phyloP scores from a whole-genome alignment of 2,329 filamentous ascomycete genomes.

The Phaeosphaeriaceae sp. region DNA sequence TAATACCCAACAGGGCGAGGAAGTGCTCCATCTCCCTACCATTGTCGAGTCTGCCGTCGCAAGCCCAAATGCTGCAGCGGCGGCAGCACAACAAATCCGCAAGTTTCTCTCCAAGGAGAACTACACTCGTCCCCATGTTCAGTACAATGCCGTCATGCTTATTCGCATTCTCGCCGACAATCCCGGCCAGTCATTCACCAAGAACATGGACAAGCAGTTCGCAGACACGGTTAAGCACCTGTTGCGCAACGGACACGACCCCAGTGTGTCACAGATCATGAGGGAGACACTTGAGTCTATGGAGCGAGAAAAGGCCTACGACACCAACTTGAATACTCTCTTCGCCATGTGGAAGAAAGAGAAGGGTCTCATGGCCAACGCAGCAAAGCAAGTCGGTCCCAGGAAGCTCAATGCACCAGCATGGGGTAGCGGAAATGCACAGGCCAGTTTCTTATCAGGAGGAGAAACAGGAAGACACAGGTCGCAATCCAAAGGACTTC shows the following conservation, averaged over 20 bases:
- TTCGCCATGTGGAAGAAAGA: slow-evolving; percentile 90
- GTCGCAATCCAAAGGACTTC: slow-evolving; percentile 50
- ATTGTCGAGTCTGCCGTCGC: slow-evolving; percentile 97
- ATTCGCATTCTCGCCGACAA: slow-evolving; percentile 91
- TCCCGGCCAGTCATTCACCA: slow-evolving; percentile 87
- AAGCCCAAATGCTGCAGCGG: slow-evolving; percentile 81
- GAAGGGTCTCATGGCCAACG: slow-evolving; percentile 60
- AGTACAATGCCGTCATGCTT: slow-evolving; percentile 97
- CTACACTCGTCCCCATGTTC: slow-evolving; percentile 68
- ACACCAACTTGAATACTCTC: slow-evolving; percentile 74
- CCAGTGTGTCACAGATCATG: slow-evolving; percentile 81
- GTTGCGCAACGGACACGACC: slow-evolving; percentile 72
- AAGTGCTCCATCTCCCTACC: slow-evolving; percentile 87
- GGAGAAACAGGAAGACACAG: slow-evolving; percentile 7
- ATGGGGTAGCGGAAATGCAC: slow-evolving; percentile 37
- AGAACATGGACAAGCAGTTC: slow-evolving; percentile 86
- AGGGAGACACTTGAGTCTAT: slow-evolving; percentile 85
- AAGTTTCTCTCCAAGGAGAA: slow-evolving; percentile 81
- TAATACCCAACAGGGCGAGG: slow-evolving; percentile 69
- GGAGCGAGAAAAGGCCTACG: slow-evolving; percentile 72
- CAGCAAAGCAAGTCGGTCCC: slow-evolving; percentile 44
- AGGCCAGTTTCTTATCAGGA: slow-evolving; percentile 22
- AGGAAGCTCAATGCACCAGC: slow-evolving; percentile 54
- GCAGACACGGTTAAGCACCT: slow-evolving; percentile 76
- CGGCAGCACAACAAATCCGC: slow-evolving; percentile 80